Conservation (phyloP, 1,139 yeast genomes). For the Blastobotrys malaysiensis region DNA sequence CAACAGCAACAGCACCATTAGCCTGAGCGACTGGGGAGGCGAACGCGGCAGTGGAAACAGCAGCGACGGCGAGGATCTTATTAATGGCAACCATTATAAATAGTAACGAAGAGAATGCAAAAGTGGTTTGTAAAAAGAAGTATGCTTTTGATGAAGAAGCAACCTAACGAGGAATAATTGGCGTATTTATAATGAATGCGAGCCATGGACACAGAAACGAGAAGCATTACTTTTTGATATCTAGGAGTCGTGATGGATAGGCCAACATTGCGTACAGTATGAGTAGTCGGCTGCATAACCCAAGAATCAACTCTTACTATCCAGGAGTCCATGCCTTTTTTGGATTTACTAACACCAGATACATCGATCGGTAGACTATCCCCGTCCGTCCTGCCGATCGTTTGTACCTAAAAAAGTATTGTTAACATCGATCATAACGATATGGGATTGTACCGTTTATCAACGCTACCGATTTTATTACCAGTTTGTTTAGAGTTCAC, state of each 20-base stretch:
- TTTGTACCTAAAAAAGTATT: neutral
- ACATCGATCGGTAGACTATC: neutral
- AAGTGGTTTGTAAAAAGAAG: neutral
- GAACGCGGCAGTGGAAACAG: constrained; percentile 1
- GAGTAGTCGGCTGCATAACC: neutral
- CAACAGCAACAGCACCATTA: neutral
- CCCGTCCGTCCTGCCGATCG: neutral
- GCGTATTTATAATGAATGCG: neutral
- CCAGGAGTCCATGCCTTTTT: neutral
- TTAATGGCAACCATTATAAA: constrained; percentile 6
- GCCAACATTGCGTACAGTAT: too few species aligned
- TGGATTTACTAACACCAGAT: neutral
- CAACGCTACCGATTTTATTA: neutral
- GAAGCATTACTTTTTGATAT: neutral
- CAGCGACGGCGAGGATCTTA: constrained; percentile 2
- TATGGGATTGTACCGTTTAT: neutral
- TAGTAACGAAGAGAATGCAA: neutral
- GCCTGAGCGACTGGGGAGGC: constrained; percentile 4
- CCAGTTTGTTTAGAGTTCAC: neutral
- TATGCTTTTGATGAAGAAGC: neutral
- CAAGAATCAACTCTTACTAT: neutral
- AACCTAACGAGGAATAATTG: neutral
- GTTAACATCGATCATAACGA: neutral
- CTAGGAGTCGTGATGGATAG: neutral
- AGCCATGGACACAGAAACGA: too few species aligned